These are phyloP conservation scores for Collybia sp. DNA, from an alignment of 768 basidiomycete genomes.

Conservation along the genomic window DNA sequence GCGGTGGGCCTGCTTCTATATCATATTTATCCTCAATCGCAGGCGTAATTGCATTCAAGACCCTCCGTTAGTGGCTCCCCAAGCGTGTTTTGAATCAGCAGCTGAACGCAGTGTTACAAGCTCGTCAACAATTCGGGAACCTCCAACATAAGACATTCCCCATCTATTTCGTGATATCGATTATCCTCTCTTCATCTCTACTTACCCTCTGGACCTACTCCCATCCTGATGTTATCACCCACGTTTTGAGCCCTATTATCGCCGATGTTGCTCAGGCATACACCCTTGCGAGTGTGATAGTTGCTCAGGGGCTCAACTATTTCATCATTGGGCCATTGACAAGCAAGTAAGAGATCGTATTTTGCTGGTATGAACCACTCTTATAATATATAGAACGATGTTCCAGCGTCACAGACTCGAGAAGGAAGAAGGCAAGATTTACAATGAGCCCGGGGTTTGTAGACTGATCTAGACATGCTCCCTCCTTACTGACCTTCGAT, in stretches of 20 bases:
- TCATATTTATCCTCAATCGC: neutral
- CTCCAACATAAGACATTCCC: constrained; percentile 77
- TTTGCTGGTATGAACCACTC: neutral
- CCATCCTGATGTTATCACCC: constrained; percentile 50
- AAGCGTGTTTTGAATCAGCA: neutral
- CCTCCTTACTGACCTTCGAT: neutral
- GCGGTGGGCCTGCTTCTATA: neutral
- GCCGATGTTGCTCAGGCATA: constrained; percentile 68
- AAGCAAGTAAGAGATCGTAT: constrained; percentile 44
- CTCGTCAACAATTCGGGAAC: constrained; percentile 66
- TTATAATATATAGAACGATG: constrained; percentile 50
- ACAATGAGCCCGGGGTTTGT: constrained; percentile 62
- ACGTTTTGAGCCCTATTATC: constrained; percentile 39
- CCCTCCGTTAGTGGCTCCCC: constrained; percentile 42
- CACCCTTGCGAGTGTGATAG: constrained; percentile 39
- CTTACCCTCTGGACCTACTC: constrained; percentile 53
- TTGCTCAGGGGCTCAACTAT: constrained; percentile 56
- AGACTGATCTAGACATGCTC: constrained; percentile 1
- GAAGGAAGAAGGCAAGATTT: constrained; percentile 66
- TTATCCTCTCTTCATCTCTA: constrained; percentile 48
- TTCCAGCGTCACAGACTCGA: constrained; percentile 68
- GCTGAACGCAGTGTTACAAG: constrained; percentile 21
- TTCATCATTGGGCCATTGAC: constrained; percentile 70
- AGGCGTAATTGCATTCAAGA: constrained; percentile 59
- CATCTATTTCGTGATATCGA: constrained; percentile 63